These are phyloP conservation scores for Tulasnella sp. DNA, from an alignment of 768 basidiomycete genomes.

Conservation along the genomic window DNA sequence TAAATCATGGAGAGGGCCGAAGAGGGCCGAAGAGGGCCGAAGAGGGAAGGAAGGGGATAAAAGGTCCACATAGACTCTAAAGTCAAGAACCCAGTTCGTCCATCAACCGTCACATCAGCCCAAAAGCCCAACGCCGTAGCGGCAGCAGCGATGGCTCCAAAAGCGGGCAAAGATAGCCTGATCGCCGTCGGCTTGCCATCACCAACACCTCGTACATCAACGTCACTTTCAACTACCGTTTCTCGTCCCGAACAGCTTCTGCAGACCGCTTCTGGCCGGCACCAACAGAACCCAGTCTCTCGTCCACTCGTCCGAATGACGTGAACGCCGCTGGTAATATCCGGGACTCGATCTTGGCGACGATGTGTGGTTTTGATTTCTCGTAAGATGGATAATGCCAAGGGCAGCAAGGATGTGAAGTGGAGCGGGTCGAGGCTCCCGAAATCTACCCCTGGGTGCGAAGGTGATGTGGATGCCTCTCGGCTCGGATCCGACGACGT, in stretches of 20 bases:
- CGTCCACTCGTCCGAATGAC: constrained; percentile 3
- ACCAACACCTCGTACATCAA: not conserved
- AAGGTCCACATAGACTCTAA: no score
- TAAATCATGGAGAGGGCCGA: no score
- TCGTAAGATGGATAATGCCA: constrained; percentile 24
- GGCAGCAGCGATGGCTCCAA: no score
- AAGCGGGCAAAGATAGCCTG: no score
- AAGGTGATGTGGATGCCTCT: not conserved
- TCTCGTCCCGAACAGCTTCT: not conserved
- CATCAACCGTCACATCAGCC: no score
- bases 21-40: no score
- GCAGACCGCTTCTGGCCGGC: not conserved
- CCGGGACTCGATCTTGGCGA: constrained; percentile 2
- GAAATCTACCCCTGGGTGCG: not conserved
- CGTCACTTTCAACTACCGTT: not conserved
- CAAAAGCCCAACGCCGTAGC: no score
- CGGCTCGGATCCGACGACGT: not conserved
- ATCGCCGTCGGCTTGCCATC: not conserved
- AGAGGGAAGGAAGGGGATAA: no score
- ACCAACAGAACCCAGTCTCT: not conserved
- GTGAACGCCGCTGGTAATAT: not conserved
- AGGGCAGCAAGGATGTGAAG: constrained; percentile 14
- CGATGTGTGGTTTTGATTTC: constrained; percentile 13
- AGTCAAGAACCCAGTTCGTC: no score
- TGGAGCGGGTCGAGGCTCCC: constrained; percentile 28